These are phyloP conservation scores for Paspalum notatum DNA, from an alignment of 176 grass and related monocot species.

Conservation along the genomic window DNA sequence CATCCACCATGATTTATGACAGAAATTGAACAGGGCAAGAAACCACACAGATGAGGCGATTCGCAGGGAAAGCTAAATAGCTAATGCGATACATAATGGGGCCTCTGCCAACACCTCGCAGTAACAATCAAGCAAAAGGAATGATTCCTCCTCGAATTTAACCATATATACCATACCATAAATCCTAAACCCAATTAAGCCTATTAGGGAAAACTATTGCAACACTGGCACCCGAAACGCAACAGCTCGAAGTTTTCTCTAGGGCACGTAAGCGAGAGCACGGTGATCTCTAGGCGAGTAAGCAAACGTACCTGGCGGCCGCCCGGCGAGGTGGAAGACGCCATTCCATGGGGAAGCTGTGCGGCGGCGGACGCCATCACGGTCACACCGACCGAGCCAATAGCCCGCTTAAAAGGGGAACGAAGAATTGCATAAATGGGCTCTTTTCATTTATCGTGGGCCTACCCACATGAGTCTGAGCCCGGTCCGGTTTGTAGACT, in stretches of 20 bases:
- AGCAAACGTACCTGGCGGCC: background rate
- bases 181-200: no score
- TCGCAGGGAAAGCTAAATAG: background rate
- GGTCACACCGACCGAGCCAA: no score
- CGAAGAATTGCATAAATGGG: no score
- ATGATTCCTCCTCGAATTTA: background rate
- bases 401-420: no score
- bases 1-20: background rate
- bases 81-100: no score
- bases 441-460: no score
- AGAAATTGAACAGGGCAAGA: background rate
- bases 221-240: background rate
- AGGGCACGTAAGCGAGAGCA: background rate
- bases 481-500: no score
- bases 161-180: background rate
- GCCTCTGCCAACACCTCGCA: background rate
- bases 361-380: no score
- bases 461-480: no score
- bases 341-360: background rate
- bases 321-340: background rate
- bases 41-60: background rate
- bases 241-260: background rate
- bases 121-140: background rate
- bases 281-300: background rate
- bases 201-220: background rate